A percentile compares a stretch with the other conserved stretches of the same genome.
phyloP scores from a whole-genome alignment of 163 green algal genomes.

The Prototheca wickerhamii region DNA sequence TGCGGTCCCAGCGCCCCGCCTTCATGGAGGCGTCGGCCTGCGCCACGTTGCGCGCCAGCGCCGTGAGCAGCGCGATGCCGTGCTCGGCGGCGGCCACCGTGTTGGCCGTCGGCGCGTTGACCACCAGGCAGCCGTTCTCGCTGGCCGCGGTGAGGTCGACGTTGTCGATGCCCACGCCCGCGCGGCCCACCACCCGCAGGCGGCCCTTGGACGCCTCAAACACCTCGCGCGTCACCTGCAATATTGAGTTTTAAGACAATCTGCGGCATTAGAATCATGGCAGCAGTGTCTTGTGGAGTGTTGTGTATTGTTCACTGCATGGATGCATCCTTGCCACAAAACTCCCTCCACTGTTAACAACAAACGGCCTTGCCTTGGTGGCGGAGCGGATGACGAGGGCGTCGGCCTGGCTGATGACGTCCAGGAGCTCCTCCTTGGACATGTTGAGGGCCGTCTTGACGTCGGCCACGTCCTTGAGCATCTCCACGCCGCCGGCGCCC shows the following conservation, averaged over 20 bases:
- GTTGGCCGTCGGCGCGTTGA: constrained; percentile 96
- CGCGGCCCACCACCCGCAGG: constrained; percentile 90
- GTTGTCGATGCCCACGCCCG: constrained; percentile 94
- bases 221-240: constrained; percentile 75
- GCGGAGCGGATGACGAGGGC: constrained; percentile 86
- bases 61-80: constrained; percentile 85
- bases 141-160: constrained; percentile 88
- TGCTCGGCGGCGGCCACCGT: constrained; percentile 94
- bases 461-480: constrained; percentile 21
- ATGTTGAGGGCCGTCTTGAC: constrained; percentile 44
- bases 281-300: too few relatives aligned
- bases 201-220: constrained; percentile 84
- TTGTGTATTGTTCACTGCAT: too few relatives aligned
- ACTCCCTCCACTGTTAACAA: too few relatives aligned
- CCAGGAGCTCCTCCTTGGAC: constrained; percentile 71
- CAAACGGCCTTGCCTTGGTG: constrained; percentile 71
- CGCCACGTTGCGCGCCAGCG: constrained; percentile 78
- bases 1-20: constrained; percentile 74
- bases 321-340: too few relatives aligned
- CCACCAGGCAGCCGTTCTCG: constrained; percentile 86
- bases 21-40: constrained; percentile 86
- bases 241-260: neutral
- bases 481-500: constrained; percentile 38
- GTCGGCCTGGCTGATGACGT: constrained; percentile 66
- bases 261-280: too few relatives aligned